phyloP scores from a whole-genome alignment of 257 asterid genomes.

The Anisodus acutangulus region DNA sequence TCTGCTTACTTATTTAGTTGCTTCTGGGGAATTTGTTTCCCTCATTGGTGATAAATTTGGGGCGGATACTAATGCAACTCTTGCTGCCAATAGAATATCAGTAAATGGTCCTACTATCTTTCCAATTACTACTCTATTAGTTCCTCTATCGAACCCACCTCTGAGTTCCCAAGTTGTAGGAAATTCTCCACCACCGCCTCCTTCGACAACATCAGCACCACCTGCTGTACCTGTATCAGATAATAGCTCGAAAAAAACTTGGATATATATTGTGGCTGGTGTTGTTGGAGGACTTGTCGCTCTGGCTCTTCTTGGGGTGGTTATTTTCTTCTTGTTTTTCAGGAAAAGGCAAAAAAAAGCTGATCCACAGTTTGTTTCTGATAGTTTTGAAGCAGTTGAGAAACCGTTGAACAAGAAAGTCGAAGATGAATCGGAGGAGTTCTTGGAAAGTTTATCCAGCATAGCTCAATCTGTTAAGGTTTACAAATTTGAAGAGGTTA shows the following conservation, averaged over 20 bases:
- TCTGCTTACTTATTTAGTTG: slow-evolving; percentile 60
- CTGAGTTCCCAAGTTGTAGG: slow-evolving; percentile 44
- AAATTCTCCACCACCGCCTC: slow-evolving; percentile 56
- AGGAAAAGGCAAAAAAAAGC: slow-evolving; percentile 40
- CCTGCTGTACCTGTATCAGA: slow-evolving; percentile 39
- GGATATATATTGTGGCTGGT: slow-evolving; percentile 68
- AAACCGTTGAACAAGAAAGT: slow-evolving; percentile 46
- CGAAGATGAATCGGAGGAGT: slow-evolving; percentile 48
- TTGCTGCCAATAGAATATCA: slow-evolving; percentile 63
- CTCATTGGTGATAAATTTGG: slow-evolving; percentile 47
- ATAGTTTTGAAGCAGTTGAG: slow-evolving; percentile 49
- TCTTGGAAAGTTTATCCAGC: slow-evolving; percentile 64
- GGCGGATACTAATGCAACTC: slow-evolving; percentile 38
- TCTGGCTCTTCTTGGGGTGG: slow-evolving; percentile 30
- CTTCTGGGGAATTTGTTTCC: slow-evolving; percentile 40
- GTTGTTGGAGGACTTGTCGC: slow-evolving; percentile 55
- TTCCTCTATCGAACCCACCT: slow-evolving; percentile 74
- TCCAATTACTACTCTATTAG: slow-evolving; percentile 69
- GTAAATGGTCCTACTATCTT: slow-evolving; percentile 32
- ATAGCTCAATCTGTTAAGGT: slow-evolving; percentile 72
- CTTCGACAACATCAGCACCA: slow-evolving; percentile 33
- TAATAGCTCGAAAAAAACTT: slow-evolving; percentile 53
- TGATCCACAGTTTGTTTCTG: slow-evolving; percentile 41
- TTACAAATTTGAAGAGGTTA: slow-evolving; percentile 65
- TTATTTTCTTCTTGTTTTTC: slow-evolving; percentile 38